These are phyloP conservation scores for Trypanosoma cruzi DNA, from an alignment of 208 protist genomes.

Conservation along the genomic window DNA sequence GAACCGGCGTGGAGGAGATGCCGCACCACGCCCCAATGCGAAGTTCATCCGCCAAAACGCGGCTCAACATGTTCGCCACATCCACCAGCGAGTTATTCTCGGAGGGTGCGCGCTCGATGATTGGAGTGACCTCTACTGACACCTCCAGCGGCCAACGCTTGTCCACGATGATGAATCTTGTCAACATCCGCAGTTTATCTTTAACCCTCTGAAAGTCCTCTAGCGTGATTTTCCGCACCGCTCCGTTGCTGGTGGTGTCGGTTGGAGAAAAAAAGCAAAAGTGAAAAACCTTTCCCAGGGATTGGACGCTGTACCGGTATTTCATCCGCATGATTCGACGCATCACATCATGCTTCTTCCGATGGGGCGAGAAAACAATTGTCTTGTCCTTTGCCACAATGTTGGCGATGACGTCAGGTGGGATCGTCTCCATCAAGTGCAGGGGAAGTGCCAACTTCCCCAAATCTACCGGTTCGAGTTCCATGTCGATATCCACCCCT, in stretches of 20 bases:
- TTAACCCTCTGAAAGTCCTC: conserved; percentile 29
- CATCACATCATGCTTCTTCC: conserved; percentile 22
- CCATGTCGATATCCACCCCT: conserved; percentile 17
- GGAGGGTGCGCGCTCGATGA: neutral
- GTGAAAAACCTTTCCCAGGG: conserved; percentile 52
- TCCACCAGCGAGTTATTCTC: conserved; percentile 5
- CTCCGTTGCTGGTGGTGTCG: neutral
- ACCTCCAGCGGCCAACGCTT: conserved; percentile 28
- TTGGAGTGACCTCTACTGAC: conserved; percentile 20
- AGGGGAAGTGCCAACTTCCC: conserved; percentile 40
- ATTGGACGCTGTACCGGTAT: conserved; percentile 28
- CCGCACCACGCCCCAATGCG: conserved; percentile 62
- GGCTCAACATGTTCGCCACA: conserved; percentile 10
- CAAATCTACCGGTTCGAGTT: conserved; percentile 29
- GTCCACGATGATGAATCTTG: conserved; percentile 29
- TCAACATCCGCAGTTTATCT: conserved; percentile 40
- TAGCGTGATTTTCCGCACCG: conserved; percentile 10
- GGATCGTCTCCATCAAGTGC: conserved; percentile 51
- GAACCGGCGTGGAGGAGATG: conserved; percentile 51
- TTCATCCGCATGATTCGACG: conserved; percentile 29
- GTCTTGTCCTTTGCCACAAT: conserved; percentile 40
- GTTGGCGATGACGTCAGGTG: conserved; percentile 44
- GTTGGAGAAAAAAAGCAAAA: conserved; percentile 39
- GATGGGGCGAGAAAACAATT: conserved; percentile 35
- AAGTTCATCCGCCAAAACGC: conserved; percentile 19